A percentile compares a stretch with the other conserved stretches of the same genome.
Evolutionary conservation across 768 basidiomycete species (phyloP).

Genomic region (Mycena galopus): DNA sequence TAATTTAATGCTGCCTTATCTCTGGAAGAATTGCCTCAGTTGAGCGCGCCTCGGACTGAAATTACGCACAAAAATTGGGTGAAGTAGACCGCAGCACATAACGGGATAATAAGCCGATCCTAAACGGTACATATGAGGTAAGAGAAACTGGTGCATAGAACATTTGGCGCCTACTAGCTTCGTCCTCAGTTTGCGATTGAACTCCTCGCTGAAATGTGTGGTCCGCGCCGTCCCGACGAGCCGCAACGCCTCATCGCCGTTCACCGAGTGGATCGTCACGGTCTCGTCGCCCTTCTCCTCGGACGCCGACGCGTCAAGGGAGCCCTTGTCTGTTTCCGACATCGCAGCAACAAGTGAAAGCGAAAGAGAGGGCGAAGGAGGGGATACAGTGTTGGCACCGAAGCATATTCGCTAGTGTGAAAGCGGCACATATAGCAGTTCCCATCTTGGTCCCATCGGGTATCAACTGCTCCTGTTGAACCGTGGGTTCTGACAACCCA

Average conservation of each 20-base stretch:
- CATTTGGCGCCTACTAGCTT: conserved; percentile 60
- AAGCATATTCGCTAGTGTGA: not conserved
- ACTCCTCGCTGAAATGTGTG: conserved; percentile 70
- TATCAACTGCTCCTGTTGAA: too few species aligned
- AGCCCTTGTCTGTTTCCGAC: conserved; percentile 26
- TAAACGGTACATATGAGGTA: conserved; percentile 31
- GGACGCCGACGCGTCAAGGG: conserved; percentile 28
- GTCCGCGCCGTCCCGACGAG: conserved; percentile 69
- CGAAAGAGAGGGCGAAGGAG: not conserved
- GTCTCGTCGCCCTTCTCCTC: conserved; percentile 50
- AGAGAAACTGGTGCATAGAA: not conserved
- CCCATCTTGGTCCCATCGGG: too few species aligned
- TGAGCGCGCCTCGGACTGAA: too few species aligned
- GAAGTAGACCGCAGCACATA: conserved; percentile 77
- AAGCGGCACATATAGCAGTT: conserved; percentile 13
- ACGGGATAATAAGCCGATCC: conserved; percentile 66
- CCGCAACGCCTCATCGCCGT: conserved; percentile 72
- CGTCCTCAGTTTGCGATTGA: conserved; percentile 65
- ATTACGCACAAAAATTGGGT: conserved; percentile 74
- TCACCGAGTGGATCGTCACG: conserved; percentile 49
- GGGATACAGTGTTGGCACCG: not conserved
- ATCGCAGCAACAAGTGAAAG: not conserved
- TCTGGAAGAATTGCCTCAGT: too few species aligned
- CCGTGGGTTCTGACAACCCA: too few species aligned
- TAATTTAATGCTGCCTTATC: too few species aligned